A percentile compares a stretch with the other conserved stretches of the same genome.
Evolutionary conservation across 2,329 filamentous ascomycete genomes (phyloP).

Genomic region (Coniella vitis): DNA sequence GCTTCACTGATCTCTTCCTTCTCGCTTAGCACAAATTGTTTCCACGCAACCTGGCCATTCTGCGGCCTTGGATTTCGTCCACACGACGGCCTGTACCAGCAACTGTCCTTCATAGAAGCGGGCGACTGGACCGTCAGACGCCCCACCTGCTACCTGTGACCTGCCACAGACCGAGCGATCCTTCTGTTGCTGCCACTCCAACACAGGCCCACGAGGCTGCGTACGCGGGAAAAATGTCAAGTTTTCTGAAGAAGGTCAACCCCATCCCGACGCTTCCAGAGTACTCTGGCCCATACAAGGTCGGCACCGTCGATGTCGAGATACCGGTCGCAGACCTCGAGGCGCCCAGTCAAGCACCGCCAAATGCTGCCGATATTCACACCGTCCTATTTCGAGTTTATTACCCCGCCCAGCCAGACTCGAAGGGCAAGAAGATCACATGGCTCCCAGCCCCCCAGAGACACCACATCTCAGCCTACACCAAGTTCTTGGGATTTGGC

Average conservation of each 20-base stretch:
- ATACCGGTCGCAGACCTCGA: slow-evolving; percentile 58
- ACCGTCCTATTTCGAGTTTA: slow-evolving; percentile 79
- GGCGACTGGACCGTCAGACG: too few species aligned
- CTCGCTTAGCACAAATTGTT: too few species aligned
- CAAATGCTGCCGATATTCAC: slow-evolving; percentile 50
- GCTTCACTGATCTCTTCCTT: too few species aligned
- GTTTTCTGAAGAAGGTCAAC: slow-evolving; percentile 50
- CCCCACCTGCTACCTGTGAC: too few species aligned
- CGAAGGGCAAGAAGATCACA: slow-evolving; percentile 52
- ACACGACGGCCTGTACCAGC: too few species aligned
- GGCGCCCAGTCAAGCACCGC: slow-evolving; percentile 46
- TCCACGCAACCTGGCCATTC: too few species aligned
- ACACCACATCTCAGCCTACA: slow-evolving; percentile 67
- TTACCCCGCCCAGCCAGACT: slow-evolving; percentile 59
- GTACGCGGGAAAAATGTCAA: slow-evolving; percentile 31
- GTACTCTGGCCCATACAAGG: slow-evolving; percentile 71
- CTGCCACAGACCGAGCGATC: too few species aligned
- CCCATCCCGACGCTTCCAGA: slow-evolving; percentile 66
- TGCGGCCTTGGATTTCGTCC: too few species aligned
- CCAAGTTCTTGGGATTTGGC: slow-evolving; percentile 65
- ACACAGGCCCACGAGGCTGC: slow-evolving; percentile 10
- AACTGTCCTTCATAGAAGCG: too few species aligned
- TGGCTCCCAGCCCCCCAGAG: slow-evolving; percentile 77
- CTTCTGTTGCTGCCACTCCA: slow-evolving; percentile 9
- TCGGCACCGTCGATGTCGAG: slow-evolving; percentile 76